Evolutionary conservation across 805 yeast genomes (phyloP), one percentile per base, ranked within the genome.

Genomic region (Torulaspora delbrueckii): DNA sequence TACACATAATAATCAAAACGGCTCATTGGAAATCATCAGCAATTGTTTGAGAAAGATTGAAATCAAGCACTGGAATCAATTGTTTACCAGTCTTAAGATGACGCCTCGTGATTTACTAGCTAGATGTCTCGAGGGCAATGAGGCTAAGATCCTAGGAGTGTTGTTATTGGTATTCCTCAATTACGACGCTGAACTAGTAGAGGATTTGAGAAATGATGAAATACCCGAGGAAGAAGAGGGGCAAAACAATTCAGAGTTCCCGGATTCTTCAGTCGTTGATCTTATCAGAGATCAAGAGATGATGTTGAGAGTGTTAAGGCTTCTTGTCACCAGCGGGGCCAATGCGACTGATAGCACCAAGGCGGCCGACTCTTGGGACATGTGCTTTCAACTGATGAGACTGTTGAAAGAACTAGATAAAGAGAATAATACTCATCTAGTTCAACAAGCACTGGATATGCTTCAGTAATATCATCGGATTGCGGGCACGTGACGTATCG

Each of bases 11-110:
- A 32, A 33, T 13, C 53, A 56, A 30, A 46, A 47, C 22, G 57
- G 52, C 37, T 47, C 58, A 55, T 48, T 66, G 5, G 66, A 60
- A 25, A 63, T 66, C n/a, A 51, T 63, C 6, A 59, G 67, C 44
- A 64, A 65, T 27, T 62, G 68, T 44, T 39, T 66, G 35, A 53
- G 70, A 37, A 66, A 66, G 42, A 63, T 63, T 25, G 70, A 66
- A 39, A 52, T 46, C 1, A 57, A 59, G 42, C 59, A 62, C 42
- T 65, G 69, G 69, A 58, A 56, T 22, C 47, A 43, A 8, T 42
- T 65, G 13, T 65, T 63, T 40, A 37, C 45, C 9, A 53, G 52
- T 34, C 42, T 62, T 13, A 34, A 51, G 28, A 55, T 62, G 52
- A 58, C 67, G 3, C 69, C 69, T 10, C 53, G 60, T 27, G 65